phyloP scores from a whole-genome alignment of 2,329 filamentous ascomycete species.

The Xylaria sp. region DNA sequence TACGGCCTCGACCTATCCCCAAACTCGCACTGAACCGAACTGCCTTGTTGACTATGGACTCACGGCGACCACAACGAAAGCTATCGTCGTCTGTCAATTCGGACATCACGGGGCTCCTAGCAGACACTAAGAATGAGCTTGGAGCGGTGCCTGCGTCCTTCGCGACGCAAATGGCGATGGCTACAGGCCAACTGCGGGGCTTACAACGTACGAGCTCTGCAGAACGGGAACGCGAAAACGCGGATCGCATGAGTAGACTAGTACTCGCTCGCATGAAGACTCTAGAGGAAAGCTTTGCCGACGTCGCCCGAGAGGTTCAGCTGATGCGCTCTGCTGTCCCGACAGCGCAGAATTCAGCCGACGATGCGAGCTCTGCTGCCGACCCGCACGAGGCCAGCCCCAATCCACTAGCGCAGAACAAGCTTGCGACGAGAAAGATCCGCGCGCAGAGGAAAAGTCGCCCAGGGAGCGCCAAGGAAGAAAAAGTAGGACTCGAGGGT shows the following conservation, averaged over 20 bases:
- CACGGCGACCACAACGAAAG: constrained; percentile 48
- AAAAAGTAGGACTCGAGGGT: constrained; percentile 38
- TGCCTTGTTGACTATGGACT: constrained; percentile 58
- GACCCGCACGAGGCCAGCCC: constrained; percentile 1
- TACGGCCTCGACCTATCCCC: constrained; percentile 62
- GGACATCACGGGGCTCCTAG: constrained; percentile 59
- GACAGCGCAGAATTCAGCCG: constrained; percentile 58
- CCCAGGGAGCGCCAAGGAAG: constrained; percentile 49
- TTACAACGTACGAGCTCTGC: constrained; percentile 42
- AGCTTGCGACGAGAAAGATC: constrained; percentile 2
- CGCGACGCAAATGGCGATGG: constrained; percentile 79
- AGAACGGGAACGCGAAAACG: constrained; percentile 50
- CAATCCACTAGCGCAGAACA: constrained; percentile 3
- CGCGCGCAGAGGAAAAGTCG: constrained; percentile 40
- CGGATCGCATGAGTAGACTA: constrained; percentile 76
- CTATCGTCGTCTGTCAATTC: constrained; percentile 65
- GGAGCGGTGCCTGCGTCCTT: constrained; percentile 75
- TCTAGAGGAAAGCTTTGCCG: constrained; percentile 86
- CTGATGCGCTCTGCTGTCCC: constrained; percentile 58
- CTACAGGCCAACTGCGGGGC: constrained; percentile 64
- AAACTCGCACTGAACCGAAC: constrained; percentile 62
- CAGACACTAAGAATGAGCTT: constrained; percentile 64
- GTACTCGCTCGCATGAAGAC: constrained; percentile 92
- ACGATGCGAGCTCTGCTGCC: constrained; percentile 44
- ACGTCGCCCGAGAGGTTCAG: constrained; percentile 82